Percentiles rank a stretch among this genome's conserved stretches.
phyloP scores from a whole-genome alignment of 352 stramenopile species.

The Pythium biforme region DNA sequence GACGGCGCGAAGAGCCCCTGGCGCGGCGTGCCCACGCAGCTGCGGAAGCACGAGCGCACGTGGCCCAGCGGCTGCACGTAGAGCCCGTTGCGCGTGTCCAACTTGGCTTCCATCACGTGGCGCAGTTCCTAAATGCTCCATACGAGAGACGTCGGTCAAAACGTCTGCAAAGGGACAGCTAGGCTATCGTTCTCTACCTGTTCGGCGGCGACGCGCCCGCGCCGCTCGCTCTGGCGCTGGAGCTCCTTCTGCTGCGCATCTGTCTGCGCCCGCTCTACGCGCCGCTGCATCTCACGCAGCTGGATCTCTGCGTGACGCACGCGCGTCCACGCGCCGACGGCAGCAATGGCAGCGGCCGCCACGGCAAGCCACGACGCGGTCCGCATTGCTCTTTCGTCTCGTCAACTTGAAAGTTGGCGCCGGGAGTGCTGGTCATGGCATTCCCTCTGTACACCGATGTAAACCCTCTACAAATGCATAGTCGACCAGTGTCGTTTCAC shows the following conservation, averaged over 20 bases:
- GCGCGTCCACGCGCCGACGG: not conserved
- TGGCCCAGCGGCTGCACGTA: conserved; percentile 78
- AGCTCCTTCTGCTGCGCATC: conserved; percentile 51
- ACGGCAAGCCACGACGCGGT: not conserved
- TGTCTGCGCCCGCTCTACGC: conserved; percentile 24
- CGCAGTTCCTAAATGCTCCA: conserved; percentile 63
- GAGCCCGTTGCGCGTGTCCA: conserved; percentile 71
- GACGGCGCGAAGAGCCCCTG: conserved; percentile 78
- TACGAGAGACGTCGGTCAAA: too few species aligned
- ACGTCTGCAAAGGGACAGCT: too few species aligned
- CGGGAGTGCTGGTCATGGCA: too few species aligned
- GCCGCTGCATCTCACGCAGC: not conserved
- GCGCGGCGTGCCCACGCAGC: conserved; percentile 75
- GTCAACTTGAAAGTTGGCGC: too few species aligned
- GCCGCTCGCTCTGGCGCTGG: conserved; percentile 56
- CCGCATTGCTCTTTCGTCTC: too few species aligned
- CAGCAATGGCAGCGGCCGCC: not conserved
- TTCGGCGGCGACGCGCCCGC: conserved; percentile 62
- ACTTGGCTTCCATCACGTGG: conserved; percentile 68
- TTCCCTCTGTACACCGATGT: not conserved
- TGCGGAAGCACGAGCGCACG: conserved; percentile 78
- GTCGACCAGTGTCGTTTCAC: not conserved
- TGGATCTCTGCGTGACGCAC: not conserved
- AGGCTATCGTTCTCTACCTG: conserved; percentile 26
- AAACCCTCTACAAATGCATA: conserved; percentile 1